Evolutionary conservation across 495 filamentous ascomycete species (phyloP), one percentile per base, ranked within the genome.

Genomic region (Aspergillus nidulans): DNA sequence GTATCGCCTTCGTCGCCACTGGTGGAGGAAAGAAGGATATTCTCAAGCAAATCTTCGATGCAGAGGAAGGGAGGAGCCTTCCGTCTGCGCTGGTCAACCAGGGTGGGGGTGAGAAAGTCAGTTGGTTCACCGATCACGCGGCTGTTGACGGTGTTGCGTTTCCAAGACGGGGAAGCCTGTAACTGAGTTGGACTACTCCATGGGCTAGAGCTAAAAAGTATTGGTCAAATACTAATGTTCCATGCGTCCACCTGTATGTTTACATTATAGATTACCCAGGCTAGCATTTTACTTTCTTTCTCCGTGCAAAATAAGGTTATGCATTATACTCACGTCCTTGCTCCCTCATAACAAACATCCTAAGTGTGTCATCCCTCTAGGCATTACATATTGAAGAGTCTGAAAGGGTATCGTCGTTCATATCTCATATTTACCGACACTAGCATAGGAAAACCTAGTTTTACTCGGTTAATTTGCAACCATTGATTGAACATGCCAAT

Each of bases 1-100:
- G 83, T 65, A 84, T 98, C 61, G 94, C 86, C 6, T 98, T 97
- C 61, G 86, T 98, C 5, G 91, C 88, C 2, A 96, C 92, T 0
- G 95, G 95, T 13, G 87, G 63, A 1, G 85, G 85, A 18, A 98
- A 98, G 84, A 87, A 89, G 78, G 89, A 88, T 19, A 88, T 96
- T 32, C 72, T 98, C 78, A 91, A 88, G 78, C 76, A 88, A 67
- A 97, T 97, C 59, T 95, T 98, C 67, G 86, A 90, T 55, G 76
- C 75, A 0, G 88, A 89, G 56, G 85, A 88, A 53, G 90, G 90
- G 0, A 73, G 78, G 41, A 81, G 77, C 36, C 76, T 97, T 25
- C 94, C 94, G 0, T 94, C 89, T 60, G 84, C 89, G 1, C 74
- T 97, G 48, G 87, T 98, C 50, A 98, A 98, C 68, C 79, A 84